Conservation (phyloP, 1,139 yeast genomes). For the Zygoascus hellenicus region DNA sequence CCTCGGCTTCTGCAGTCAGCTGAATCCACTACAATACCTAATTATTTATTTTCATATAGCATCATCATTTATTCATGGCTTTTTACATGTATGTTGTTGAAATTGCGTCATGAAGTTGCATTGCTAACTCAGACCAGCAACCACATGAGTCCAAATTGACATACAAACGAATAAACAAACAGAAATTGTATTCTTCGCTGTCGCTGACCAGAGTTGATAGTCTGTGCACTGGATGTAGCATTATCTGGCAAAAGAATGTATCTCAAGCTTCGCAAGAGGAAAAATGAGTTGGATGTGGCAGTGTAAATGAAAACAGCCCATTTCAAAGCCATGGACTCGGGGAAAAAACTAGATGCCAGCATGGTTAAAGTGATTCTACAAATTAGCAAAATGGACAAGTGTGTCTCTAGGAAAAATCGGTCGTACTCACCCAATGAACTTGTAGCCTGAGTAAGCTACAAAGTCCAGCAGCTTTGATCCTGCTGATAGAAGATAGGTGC, state of each 20-base stretch:
- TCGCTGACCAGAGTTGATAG: constrained; percentile 52
- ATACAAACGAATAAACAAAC: constrained; percentile 75
- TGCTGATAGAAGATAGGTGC: constrained; percentile 56
- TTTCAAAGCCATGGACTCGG: constrained; percentile 40
- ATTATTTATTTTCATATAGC: not conserved
- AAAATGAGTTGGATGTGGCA: constrained; percentile 39
- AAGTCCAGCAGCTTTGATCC: constrained; percentile 68
- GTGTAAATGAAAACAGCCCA: constrained; percentile 39
- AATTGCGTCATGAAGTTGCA: not conserved
- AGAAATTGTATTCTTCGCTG: constrained; percentile 81
- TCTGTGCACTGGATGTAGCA: constrained; percentile 22
- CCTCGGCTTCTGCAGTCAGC: not conserved
- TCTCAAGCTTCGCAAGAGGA: constrained; percentile 72
- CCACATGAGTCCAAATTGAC: constrained; percentile 65
- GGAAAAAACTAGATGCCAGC: constrained; percentile 37
- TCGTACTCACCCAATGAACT: constrained; percentile 60
- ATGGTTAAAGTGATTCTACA: constrained; percentile 33
- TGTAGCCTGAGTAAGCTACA: constrained; percentile 88
- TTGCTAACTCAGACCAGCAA: constrained; percentile 33
- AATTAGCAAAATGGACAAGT: constrained; percentile 8
- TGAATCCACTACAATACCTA: not conserved
- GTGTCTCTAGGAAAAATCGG: constrained; percentile 1
- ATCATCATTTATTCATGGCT: not conserved
- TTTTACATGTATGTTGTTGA: not conserved
- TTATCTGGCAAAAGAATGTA: constrained; percentile 57